Conservation (phyloP, 1,139 yeast species). For the Keqinozyma sinolaborantium region DNA sequence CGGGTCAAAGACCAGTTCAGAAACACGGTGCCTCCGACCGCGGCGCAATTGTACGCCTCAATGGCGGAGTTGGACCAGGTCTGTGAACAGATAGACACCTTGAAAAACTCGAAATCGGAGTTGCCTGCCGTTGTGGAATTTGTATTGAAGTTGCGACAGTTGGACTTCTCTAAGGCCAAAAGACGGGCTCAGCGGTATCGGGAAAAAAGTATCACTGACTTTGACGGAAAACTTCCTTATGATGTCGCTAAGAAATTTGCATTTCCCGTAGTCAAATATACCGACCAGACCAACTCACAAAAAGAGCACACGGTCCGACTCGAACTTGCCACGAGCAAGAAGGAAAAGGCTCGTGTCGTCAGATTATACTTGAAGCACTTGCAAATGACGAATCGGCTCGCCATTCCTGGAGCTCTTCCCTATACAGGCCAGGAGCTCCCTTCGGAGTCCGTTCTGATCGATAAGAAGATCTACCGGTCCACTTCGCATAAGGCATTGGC, state of each 20-base stretch:
- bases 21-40: no score
- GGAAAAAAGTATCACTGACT: conserved; percentile 5
- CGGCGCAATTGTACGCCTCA: no score
- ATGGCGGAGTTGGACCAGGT: no score
- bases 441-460: conserved; percentile 3
- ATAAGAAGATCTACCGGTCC: conserved; percentile 9
- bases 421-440: conserved; percentile 17
- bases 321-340: conserved; percentile 8
- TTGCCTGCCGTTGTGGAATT: no score
- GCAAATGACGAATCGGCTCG: conserved; percentile 23
- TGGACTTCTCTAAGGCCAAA: conserved; percentile 2
- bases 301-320: conserved; percentile 8
- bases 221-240: conserved; percentile 9
- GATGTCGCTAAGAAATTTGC: conserved; percentile 6
- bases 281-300: conserved; percentile 6
- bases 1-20: not conserved
- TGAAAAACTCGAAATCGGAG: no score
- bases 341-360: conserved; percentile 9
- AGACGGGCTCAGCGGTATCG: conserved; percentile 2
- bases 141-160: conserved; percentile 2
- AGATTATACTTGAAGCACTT: conserved; percentile 26
- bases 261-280: conserved; percentile 6
- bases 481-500: conserved; percentile 14
- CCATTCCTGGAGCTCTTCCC: conserved; percentile 33
- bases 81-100: no score